phyloP scores from a whole-genome alignment of 108 stramenopile species.

The Schizochytrium sp. region DNA sequence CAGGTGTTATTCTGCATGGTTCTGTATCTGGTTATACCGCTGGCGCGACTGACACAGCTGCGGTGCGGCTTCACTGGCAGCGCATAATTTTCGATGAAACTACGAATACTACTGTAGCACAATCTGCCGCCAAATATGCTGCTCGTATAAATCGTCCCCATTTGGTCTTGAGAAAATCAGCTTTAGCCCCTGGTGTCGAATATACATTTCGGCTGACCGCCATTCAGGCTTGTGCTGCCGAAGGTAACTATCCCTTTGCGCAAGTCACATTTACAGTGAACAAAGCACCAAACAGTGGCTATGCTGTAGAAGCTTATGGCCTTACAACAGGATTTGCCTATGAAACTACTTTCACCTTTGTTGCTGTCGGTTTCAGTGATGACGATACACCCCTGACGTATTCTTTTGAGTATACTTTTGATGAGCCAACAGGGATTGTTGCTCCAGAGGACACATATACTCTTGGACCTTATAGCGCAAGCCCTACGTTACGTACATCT shows the following conservation, averaged over 20 bases:
- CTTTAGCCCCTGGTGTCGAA: not conserved
- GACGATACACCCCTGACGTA: slow-evolving; percentile 13
- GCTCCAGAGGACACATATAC: slow-evolving; percentile 1
- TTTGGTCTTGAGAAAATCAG: not conserved
- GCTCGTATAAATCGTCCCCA: not conserved
- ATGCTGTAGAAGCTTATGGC: not conserved
- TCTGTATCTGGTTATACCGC: not conserved
- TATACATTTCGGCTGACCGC: slow-evolving; percentile 37
- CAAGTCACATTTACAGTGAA: slow-evolving; percentile 55
- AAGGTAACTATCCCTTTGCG: not conserved
- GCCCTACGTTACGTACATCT: not conserved
- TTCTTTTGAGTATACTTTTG: slow-evolving; percentile 37
- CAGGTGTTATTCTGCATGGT: slow-evolving; percentile 35
- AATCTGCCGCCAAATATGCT: not conserved
- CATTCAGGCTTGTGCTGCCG: not conserved
- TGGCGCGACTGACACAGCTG: not conserved
- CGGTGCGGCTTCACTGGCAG: slow-evolving; percentile 22
- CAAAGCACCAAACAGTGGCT: slow-evolving; percentile 1
- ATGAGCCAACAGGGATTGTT: not conserved
- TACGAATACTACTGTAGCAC: not conserved
- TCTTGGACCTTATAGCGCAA: not conserved
- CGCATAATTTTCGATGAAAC: not conserved
- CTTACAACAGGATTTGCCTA: slow-evolving; percentile 30
- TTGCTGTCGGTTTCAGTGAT: slow-evolving; percentile 16
- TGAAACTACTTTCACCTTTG: not conserved